A percentile compares a stretch with the other conserved stretches of the same genome.
These are phyloP conservation scores for Limnanthes douglasii DNA, from an alignment of 345 rosid species.

Conservation along the genomic window DNA sequence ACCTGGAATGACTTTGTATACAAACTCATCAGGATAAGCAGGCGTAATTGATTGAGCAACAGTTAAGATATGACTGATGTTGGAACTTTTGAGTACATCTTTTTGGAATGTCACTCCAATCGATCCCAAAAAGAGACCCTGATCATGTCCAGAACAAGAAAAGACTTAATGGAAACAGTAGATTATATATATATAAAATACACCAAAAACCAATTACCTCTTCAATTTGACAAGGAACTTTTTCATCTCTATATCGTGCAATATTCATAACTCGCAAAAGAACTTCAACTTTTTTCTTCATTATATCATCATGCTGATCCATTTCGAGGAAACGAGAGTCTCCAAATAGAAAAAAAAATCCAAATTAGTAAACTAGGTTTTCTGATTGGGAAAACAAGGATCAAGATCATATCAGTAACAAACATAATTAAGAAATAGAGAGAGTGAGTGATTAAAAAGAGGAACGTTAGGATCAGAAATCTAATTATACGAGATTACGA, in stretches of 20 bases:
- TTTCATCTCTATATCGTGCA: conserved; percentile 25
- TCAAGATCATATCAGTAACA: no score
- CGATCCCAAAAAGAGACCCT: conserved; percentile 45
- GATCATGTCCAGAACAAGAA: not conserved
- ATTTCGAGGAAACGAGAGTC: conserved; percentile 11
- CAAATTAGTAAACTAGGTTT: no score
- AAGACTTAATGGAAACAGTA: not conserved
- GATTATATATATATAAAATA: no score
- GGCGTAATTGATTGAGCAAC: conserved; percentile 46
- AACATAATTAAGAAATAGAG: no score
- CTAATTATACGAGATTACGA: no score
- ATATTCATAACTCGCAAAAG: conserved; percentile 27
- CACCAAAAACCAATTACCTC: conserved; percentile 15
- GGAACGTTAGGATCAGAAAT: no score
- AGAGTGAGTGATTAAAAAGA: no score
- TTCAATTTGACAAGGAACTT: conserved; percentile 32
- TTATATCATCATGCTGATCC: conserved; percentile 21
- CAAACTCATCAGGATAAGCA: conserved; percentile 44
- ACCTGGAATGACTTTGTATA: conserved; percentile 57
- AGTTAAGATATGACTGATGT: conserved; percentile 56
- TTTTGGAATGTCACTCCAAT: conserved; percentile 42
- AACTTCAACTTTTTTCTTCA: conserved; percentile 26
- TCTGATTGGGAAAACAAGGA: no score
- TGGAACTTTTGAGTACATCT: conserved; percentile 33
- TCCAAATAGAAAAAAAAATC: no score